These are phyloP conservation scores for Colletotrichum echinochloae DNA, from an alignment of 2,329 filamentous ascomycete species.

Conservation along the genomic window DNA sequence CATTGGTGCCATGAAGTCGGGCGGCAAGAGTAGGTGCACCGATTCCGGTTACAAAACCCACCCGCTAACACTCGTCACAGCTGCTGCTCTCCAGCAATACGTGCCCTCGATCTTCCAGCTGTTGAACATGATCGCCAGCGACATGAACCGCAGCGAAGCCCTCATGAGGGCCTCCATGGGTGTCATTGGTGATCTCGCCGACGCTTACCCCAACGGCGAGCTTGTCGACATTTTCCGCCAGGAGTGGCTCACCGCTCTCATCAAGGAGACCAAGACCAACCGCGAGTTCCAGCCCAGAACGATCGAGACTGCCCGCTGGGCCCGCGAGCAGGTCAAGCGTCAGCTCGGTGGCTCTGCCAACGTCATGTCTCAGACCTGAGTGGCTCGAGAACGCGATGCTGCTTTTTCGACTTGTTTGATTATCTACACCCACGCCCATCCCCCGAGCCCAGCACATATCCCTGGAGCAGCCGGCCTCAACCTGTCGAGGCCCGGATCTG, in stretches of 20 bases:
- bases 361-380: slow-evolving; percentile 65
- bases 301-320: slow-evolving; percentile 95
- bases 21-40: slow-evolving; percentile 74
- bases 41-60: neutral
- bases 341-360: slow-evolving; percentile 72
- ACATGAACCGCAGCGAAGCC: slow-evolving; percentile 90
- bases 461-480: slow-evolving; percentile 40
- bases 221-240: slow-evolving; percentile 86
- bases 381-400: neutral
- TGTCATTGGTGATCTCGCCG: slow-evolving; percentile 94
- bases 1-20: slow-evolving; percentile 91
- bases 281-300: slow-evolving; percentile 88
- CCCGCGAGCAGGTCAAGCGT: slow-evolving; percentile 95
- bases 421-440: slow-evolving; percentile 23
- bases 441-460: slow-evolving; percentile 32
- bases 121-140: slow-evolving; percentile 81
- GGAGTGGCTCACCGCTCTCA: slow-evolving; percentile 90
- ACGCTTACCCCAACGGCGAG: slow-evolving; percentile 92
- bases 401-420: slow-evolving; percentile 38
- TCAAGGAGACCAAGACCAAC: slow-evolving; percentile 91
- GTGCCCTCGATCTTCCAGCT: slow-evolving; percentile 89
- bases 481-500: slow-evolving; percentile 33
- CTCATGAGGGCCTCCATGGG: slow-evolving; percentile 96
- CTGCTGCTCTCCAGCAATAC: slow-evolving; percentile 78
- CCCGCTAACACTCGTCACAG: slow-evolving; percentile 58